phyloP scores from a whole-genome alignment of 2,329 filamentous ascomycete genomes.

The Albifimbria verrucaria region DNA sequence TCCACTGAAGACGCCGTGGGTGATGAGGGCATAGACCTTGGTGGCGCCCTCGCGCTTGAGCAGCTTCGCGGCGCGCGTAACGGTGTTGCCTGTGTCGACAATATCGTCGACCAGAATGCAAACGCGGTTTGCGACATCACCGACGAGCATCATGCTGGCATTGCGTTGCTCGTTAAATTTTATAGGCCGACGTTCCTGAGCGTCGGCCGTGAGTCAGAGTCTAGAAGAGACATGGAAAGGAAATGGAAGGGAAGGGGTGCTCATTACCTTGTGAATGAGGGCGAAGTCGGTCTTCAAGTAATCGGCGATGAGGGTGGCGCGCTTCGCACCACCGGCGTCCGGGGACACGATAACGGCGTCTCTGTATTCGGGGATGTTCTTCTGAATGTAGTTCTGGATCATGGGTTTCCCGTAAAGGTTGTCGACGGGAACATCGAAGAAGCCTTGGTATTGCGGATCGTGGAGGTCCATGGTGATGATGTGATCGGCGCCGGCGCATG shows the following conservation, averaged over 20 bases:
- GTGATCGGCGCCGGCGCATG: conserved; percentile 93
- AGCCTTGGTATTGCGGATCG: conserved; percentile 95
- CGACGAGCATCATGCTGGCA: conserved; percentile 93
- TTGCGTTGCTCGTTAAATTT: conserved; percentile 87
- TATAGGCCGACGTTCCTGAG: conserved; percentile 80
- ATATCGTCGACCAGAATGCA: conserved; percentile 94
- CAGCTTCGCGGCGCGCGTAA: conserved; percentile 93
- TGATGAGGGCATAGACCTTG: conserved; percentile 86
- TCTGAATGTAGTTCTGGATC: conserved; percentile 68
- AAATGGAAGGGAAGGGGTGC: conserved; percentile 1
- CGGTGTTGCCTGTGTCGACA: conserved; percentile 94
- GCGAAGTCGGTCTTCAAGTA: conserved; percentile 92
- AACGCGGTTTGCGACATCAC: conserved; percentile 74
- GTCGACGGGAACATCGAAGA: conserved; percentile 98
- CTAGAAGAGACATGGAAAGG: conserved; percentile 20
- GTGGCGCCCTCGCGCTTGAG: conserved; percentile 94
- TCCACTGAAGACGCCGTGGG: conserved; percentile 91
- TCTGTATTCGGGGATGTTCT: conserved; percentile 79
- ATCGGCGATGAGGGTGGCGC: conserved; percentile 93
- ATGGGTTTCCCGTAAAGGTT: conserved; percentile 87
- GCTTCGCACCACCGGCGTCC: conserved; percentile 93
- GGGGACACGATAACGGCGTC: conserved; percentile 92
- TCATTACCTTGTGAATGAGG: conserved; percentile 83
- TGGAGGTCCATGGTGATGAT: conserved; percentile 97
- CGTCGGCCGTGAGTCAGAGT: conserved; percentile 28